phyloP scores from a whole-genome alignment of 495 filamentous ascomycete genomes.

The Aspergillus steynii region DNA sequence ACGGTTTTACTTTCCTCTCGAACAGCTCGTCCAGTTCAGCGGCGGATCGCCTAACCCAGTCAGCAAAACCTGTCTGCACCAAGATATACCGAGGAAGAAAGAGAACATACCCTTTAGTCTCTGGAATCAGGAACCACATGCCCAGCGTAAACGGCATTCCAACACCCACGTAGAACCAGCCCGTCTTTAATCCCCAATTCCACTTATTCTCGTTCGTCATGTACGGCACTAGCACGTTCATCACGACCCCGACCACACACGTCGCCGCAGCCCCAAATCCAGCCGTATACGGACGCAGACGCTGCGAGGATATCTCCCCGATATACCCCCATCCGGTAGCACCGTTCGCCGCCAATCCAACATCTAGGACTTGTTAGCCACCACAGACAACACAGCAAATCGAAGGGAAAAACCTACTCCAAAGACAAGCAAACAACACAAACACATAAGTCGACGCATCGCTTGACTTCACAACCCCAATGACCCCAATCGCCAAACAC shows the following conservation, averaged over 20 bases:
- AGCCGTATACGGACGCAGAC: conserved; percentile 13
- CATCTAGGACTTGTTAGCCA: conserved; percentile 1
- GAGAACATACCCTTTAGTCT: conserved; percentile 6
- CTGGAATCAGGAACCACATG: conserved; percentile 18
- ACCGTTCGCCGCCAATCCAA: conserved; percentile 14
- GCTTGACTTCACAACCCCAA: conserved; percentile 4
- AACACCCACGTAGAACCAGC: conserved; percentile 14
- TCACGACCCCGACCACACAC: conserved; percentile 10
- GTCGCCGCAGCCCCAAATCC: conserved; percentile 13
- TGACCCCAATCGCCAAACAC: conserved; percentile 11
- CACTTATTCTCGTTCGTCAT: conserved; percentile 16
- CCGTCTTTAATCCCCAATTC: conserved; percentile 18
- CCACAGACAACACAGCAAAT: too few species aligned
- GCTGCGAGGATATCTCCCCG: conserved; percentile 14
- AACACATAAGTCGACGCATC: conserved; percentile 14
- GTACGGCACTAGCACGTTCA: conserved; percentile 13
- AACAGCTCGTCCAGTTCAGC: conserved; percentile 15
- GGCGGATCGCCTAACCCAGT: conserved; percentile 6
- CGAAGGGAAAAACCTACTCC: conserved; percentile 3
- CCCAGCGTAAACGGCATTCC: conserved; percentile 10
- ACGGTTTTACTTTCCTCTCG: conserved; percentile 13
- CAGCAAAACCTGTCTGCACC: not conserved
- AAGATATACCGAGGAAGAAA: not conserved
- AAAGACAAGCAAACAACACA: conserved; percentile 12
- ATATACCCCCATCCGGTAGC: conserved; percentile 15